These are phyloP conservation scores for Fusarium tupiense DNA, from an alignment of 2,329 filamentous ascomycete species.

Conservation along the genomic window DNA sequence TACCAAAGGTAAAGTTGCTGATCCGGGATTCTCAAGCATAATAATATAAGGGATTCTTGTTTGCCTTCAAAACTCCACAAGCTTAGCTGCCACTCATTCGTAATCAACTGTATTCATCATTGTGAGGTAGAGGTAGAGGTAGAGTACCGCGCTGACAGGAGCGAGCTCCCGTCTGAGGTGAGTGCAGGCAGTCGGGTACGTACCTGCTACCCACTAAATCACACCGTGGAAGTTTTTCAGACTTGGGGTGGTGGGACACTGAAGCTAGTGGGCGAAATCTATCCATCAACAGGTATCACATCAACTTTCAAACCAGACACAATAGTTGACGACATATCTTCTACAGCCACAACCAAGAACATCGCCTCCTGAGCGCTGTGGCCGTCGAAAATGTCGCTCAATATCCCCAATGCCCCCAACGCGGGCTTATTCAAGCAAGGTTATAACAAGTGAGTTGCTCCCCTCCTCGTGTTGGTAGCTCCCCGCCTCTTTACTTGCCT, in stretches of 20 bases:
- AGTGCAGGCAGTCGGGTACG: conserved; percentile 35
- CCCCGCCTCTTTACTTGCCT: conserved; percentile 41
- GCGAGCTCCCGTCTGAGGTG: background rate
- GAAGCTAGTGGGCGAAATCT: conserved; percentile 40
- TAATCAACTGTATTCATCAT: background rate
- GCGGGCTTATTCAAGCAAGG: conserved; percentile 93
- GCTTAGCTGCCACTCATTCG: background rate
- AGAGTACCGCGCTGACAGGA: background rate
- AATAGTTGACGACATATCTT: conserved; percentile 20
- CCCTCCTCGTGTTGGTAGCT: conserved; percentile 36
- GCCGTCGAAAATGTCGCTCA: conserved; percentile 81
- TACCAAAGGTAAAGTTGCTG: background rate
- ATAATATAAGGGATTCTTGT: background rate
- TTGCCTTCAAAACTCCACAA: background rate
- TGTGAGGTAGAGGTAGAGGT: background rate
- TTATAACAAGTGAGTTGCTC: conserved; percentile 83
- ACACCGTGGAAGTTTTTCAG: conserved; percentile 43
- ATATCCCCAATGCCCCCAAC: conserved; percentile 94
- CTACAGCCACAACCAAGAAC: conserved; percentile 31
- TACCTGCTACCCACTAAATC: conserved; percentile 40
- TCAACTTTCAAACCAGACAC: conserved; percentile 35
- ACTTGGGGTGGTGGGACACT: conserved; percentile 29
- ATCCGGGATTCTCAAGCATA: background rate
- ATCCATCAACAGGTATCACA: conserved; percentile 32
- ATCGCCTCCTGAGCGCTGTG: conserved; percentile 29